A percentile compares a stretch with the other conserved stretches of the same genome.
phyloP scores from a whole-genome alignment of 148 eudicot genomes.

The Cornus controversa region DNA sequence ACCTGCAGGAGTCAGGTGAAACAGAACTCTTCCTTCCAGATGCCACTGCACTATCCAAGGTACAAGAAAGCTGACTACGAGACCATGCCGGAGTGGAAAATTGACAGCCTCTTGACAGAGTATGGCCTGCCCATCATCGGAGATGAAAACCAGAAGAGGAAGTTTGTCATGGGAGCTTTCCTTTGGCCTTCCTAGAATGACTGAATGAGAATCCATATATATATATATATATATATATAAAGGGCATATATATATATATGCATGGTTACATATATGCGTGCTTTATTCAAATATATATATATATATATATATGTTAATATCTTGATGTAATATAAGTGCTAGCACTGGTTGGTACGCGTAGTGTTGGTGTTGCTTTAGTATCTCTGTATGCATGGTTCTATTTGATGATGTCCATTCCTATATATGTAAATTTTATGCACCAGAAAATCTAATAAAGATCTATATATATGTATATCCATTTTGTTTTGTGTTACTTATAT shows the following conservation, averaged over 20 bases:
- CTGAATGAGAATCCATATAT: not conserved
- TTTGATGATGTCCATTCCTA: no score
- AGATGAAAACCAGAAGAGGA: slow-evolving; percentile 31
- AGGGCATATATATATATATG: not conserved
- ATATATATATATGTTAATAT: no score
- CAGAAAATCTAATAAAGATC: no score
- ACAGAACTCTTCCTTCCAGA: slow-evolving; percentile 20
- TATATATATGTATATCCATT: no score
- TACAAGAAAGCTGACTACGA: slow-evolving; percentile 37
- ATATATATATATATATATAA: no score
- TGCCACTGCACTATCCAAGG: slow-evolving; percentile 46
- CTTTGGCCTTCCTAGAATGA: slow-evolving; percentile 24
- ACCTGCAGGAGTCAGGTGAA: not conserved
- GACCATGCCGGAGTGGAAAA: slow-evolving; percentile 43
- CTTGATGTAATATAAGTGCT: not conserved
- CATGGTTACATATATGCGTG: not conserved
- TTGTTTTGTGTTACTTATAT: no score
- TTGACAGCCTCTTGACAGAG: slow-evolving; percentile 25
- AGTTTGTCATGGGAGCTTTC: slow-evolving; percentile 44
- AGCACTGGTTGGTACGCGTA: not conserved
- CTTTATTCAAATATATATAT: not conserved
- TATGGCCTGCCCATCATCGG: slow-evolving; percentile 35
- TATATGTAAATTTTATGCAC: no score
- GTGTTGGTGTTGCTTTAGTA: no score
- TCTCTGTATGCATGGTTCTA: no score